Base-by-base conservation (phyloP, 2,329 filamentous ascomycete species). In the Penicillium occitanis region DNA sequence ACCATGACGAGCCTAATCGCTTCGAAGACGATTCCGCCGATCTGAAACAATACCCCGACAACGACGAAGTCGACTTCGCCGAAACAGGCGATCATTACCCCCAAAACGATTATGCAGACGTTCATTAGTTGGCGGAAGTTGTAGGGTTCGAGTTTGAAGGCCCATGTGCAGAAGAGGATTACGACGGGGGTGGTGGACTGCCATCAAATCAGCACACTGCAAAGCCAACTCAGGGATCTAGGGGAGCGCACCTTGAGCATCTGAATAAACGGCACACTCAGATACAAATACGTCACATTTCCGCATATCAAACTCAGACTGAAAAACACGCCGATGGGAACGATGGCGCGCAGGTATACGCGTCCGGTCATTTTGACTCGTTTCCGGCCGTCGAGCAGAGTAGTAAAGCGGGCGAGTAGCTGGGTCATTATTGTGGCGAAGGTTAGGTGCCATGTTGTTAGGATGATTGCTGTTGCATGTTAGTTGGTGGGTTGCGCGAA, bases 361-460 rank as follows among this genome's bases (percentile, higher is more conserved):
- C 90, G 90, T 71, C 92, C 92, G 25, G 92, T 98, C 94, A 99
- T 98, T 83, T 96, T 96, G 68, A 98, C 92, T 55, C 90, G 92
- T 83, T 97, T 96, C 74, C 95, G 90, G 72, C 93, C 93, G 82
- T 99, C 95, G 69, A 99, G 91, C 62, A 96, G 83, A 46, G 84
- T 90, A 48, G 94, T 98, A 76, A 91, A 96, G 74, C 92, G 91
- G 59, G 95, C 93, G 78, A 99, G 87, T 71, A 97, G 75, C 81
- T 98, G 95, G 71, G 95, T 99, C 86, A 97, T 94, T 76, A 97
- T 77, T 40, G 93, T 97, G 69, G 94, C 93, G 76, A 98, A 98
- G 30, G 88, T 83, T 80, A 98, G 84, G 83, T 99, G 95, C 89
- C 94, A 98, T 85, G 94, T 96, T 74, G 93, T 97, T 69, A 99